phyloP scores from a whole-genome alignment of 2,329 filamentous ascomycete species.

The Falciphora oryzae region DNA sequence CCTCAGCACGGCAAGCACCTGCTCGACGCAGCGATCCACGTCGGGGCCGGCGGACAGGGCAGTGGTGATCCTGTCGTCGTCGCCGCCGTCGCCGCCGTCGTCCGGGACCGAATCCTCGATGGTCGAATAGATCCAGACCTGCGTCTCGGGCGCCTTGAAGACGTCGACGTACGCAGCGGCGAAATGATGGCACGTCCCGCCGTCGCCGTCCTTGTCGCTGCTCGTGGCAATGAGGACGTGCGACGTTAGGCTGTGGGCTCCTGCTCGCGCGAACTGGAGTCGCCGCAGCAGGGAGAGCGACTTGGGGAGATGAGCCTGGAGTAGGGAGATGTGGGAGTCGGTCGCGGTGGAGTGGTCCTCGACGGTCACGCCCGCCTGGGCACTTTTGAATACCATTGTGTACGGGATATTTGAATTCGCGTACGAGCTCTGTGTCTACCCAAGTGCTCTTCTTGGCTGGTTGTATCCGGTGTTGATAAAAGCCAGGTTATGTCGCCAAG shows the following conservation, averaged over 20 bases:
- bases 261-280: constrained; percentile 46
- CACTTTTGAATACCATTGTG: no score
- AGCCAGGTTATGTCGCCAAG: no score
- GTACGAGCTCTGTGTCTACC: no score
- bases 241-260: constrained; percentile 34
- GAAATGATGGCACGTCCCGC: constrained; percentile 29
- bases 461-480: no score
- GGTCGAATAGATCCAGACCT: constrained; percentile 57
- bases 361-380: no score
- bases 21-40: constrained; percentile 23
- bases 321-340: constrained; percentile 36
- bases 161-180: constrained; percentile 57
- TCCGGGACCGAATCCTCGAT: constrained; percentile 31
- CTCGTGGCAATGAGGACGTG: constrained; percentile 34
- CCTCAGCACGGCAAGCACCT: constrained; percentile 26
- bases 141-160: constrained; percentile 54
- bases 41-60: constrained; percentile 10
- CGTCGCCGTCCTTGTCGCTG: neutral
- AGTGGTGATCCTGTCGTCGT: constrained; percentile 3
- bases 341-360: neutral
- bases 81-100: constrained; percentile 24
- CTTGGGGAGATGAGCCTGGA: constrained; percentile 47
- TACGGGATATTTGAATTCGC: no score
- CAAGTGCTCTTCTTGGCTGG: no score
- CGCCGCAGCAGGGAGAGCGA: constrained; percentile 58